Evolutionary conservation across 169 alveolate species (phyloP), one percentile per base, ranked within the genome.

Genomic region (Babesia sp.): DNA sequence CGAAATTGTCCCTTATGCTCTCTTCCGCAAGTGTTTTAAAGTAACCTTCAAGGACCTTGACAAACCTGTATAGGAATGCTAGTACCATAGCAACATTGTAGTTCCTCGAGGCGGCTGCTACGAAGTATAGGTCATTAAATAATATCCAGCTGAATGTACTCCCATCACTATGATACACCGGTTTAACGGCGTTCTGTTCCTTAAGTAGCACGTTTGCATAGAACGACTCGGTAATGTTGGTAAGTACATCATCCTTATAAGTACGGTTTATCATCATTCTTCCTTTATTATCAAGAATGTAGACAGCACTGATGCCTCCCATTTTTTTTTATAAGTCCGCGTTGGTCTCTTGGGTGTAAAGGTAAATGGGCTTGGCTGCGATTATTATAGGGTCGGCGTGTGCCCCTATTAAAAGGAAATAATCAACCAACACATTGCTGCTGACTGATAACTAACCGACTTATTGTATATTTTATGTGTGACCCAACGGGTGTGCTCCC

Each of bases 1-100:
- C 99, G 84, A 98, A 98, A 90, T 98, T 98, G 84, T 98, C 99
- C 59, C 98, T 92, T 7, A 98, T 95, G 69, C 98, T 94, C 77
- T 98, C 99, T 78, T 98, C 99, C 61, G 95, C 98, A 45, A 98
- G 93, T 67, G 92, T 97, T 54, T 95, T 94, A 90, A 98, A 98
- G 90, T 98, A 98, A 39, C 95, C 98, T 55, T 93, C 91, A 58
- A 98, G 90, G 14, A 98, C 96, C 61, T 88, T 68, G 22, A 87
- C 79, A 18, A 84, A 68, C 39, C 84, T 46, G 83, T 46, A 94
- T 59, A 69, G 86, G 75, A 51, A 91, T 79, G 92, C 75, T 42
- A 85, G 84, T 33, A 80, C 75, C 63, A 87, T 42, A 0, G 90
- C 53, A 16, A 87, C 91, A 69, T 92, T 91, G 33, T 87, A 83